Evolutionary conservation across 1,139 yeast species (phyloP).

Genomic region (Dujonia santamariae): DNA sequence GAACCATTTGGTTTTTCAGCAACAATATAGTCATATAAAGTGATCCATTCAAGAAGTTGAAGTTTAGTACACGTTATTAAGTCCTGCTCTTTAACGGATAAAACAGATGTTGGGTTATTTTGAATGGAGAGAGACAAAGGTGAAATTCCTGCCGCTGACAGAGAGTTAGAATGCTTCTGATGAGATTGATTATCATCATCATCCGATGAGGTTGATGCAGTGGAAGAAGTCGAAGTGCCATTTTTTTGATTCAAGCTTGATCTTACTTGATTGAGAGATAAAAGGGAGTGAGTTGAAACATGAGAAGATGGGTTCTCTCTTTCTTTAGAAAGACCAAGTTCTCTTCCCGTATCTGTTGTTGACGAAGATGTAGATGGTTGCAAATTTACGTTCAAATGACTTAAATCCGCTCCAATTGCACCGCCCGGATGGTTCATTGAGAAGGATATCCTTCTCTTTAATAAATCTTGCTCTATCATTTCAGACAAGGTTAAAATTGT

Average conservation of each 20-base stretch:
- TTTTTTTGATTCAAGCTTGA: neutral
- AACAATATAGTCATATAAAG: slow-evolving; percentile 28
- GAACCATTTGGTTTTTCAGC: slow-evolving; percentile 11
- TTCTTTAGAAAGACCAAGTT: neutral
- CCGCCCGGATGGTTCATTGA: slow-evolving; percentile 87
- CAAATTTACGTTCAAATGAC: slow-evolving; percentile 32
- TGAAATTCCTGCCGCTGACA: neutral
- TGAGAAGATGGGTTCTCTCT: neutral
- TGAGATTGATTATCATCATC: neutral
- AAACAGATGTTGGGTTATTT: neutral
- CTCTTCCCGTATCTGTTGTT: neutral
- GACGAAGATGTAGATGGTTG: neutral
- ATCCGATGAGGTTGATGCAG: neutral
- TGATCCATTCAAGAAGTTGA: slow-evolving; percentile 26
- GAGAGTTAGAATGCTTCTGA: neutral
- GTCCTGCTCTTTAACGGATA: slow-evolving; percentile 1
- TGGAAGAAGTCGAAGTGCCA: neutral
- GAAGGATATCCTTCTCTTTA: slow-evolving; percentile 53
- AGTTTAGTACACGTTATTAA: slow-evolving; percentile 14
- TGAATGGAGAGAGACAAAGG: neutral
- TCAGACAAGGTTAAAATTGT: slow-evolving; percentile 72
- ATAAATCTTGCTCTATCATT: slow-evolving; percentile 54
- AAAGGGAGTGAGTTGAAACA: neutral
- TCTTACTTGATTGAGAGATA: neutral
- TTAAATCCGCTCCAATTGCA: slow-evolving; percentile 65